Percentiles rank a stretch among this genome's conserved stretches.
Evolutionary conservation across 2,329 filamentous ascomycete genomes (phyloP).

Genomic region (Chrysosporium queenslandicum): DNA sequence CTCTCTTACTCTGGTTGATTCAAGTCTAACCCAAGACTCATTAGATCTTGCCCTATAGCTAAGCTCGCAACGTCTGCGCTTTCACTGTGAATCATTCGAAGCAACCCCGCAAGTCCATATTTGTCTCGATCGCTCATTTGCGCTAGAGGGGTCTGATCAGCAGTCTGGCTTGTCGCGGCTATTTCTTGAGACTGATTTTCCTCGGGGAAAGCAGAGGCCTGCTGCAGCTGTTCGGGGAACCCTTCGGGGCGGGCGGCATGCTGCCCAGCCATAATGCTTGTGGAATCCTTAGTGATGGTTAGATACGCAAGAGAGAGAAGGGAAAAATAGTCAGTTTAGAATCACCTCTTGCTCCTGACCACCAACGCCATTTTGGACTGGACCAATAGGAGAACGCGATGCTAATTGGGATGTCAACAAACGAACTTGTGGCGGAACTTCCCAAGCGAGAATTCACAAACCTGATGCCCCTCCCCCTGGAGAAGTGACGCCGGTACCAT

Average conservation of each 20-base stretch:
- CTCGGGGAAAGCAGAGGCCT: slow-evolving; percentile 19
- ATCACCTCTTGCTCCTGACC: slow-evolving; percentile 36
- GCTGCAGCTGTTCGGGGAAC: slow-evolving; percentile 28
- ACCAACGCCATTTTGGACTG: slow-evolving; percentile 34
- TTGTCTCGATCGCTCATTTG: slow-evolving; percentile 53
- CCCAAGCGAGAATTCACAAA: slow-evolving; percentile 19
- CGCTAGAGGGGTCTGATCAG: slow-evolving; percentile 27
- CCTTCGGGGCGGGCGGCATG: slow-evolving; percentile 22
- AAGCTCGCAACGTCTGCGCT: slow-evolving; percentile 45
- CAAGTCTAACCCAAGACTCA: slow-evolving; percentile 53
- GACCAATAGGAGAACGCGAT: slow-evolving; percentile 36
- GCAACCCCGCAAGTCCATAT: slow-evolving; percentile 51
- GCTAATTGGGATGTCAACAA: slow-evolving; percentile 18
- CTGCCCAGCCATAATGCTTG: slow-evolving; percentile 23
- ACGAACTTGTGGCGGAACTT: slow-evolving; percentile 6
- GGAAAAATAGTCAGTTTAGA: background rate
- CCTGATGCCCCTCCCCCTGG: slow-evolving; percentile 25
- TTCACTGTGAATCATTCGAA: slow-evolving; percentile 47
- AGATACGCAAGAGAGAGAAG: slow-evolving; percentile 5
- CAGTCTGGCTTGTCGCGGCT: slow-evolving; percentile 7
- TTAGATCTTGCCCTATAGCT: slow-evolving; percentile 55
- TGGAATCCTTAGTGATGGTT: slow-evolving; percentile 27
- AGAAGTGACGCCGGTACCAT: slow-evolving; percentile 29
- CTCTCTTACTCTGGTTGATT: slow-evolving; percentile 49
- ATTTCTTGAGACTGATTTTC: slow-evolving; percentile 11